phyloP scores from a whole-genome alignment of 192 early-diverging fungal species.

The Glomus cerebriforme region DNA sequence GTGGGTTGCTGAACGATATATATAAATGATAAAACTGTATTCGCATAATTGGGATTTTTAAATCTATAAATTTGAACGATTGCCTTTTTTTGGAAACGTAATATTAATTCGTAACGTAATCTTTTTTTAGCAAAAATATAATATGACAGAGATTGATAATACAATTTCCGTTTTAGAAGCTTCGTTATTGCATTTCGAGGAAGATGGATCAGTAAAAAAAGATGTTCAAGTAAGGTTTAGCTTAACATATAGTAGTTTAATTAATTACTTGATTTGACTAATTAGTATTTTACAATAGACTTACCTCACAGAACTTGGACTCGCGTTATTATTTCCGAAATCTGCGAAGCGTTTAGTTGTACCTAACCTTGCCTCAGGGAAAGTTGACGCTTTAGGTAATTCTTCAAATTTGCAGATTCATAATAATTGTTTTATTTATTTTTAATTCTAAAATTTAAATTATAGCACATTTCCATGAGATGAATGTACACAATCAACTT shows the following conservation, averaged over 20 bases:
- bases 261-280: not conserved
- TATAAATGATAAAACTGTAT: not conserved
- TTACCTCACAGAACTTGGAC: slow-evolving; percentile 41
- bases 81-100: not conserved
- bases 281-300: slow-evolving; percentile 26
- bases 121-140: slow-evolving; percentile 30
- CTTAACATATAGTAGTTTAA: not conserved
- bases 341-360: slow-evolving; percentile 42
- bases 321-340: slow-evolving; percentile 45
- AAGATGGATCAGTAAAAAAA: slow-evolving; percentile 25
- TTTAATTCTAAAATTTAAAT: not conserved
- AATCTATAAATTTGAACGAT: not conserved
- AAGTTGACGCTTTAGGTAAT: slow-evolving; percentile 1
- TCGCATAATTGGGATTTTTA: not conserved
- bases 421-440: not conserved
- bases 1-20: not conserved
- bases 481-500: slow-evolving; percentile 49
- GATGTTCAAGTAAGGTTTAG: slow-evolving; percentile 22
- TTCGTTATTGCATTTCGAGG: slow-evolving; percentile 23
- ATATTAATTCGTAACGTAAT: not conserved
- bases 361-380: slow-evolving; percentile 30
- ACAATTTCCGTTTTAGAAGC: not conserved
- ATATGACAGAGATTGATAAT: slow-evolving; percentile 22
- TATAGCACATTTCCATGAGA: slow-evolving; percentile 47
- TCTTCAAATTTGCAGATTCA: not conserved